Evolutionary conservation across 352 stramenopile genomes (phyloP), one percentile per base, ranked within the genome.

Genomic region (Phytophthora foliorum): DNA sequence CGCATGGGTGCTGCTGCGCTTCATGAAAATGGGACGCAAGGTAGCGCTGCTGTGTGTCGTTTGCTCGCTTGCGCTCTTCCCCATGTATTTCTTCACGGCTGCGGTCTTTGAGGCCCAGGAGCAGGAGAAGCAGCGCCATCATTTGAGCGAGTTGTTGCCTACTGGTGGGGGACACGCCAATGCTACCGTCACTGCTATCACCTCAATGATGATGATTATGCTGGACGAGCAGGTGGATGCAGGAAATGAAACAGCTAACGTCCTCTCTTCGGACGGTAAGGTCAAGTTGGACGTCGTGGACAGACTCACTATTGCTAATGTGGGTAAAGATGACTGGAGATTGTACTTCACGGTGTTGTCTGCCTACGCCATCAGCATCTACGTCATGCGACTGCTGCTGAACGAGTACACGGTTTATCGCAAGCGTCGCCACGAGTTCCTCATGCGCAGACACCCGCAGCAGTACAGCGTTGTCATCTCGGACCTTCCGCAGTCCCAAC

Each of bases 381-480:
- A 77, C 57, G 70, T 88, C 41, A 90, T 93, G 83, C 70, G 70
- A 29, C 61, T 89, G 29, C 73, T 95, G 19, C 52, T 69, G 7
- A 56, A 70, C 22, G 85, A 93, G 70, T 91, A 89, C 68, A 71
- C 71, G 14, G 48, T 82, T 22, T 93, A 92, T 63, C 73, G 81
- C 63, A 81, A 87, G 55, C 70, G 80, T 17, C 80, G 85, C 13
- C 80, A 90, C 57, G 83, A 91, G 46, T 88, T 93, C 57, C 74
- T 93, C 16, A 69, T 75, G 51, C 73, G 74, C 45, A 83, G 78
- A 38, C 69, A 77, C 21, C 78, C 85, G 11, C 84, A 90, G 63
- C 87, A 92, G 63, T 95, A 93, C 75, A 87, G 77, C 39, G 71
- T 95, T 42, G 79, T 93, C 34, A 80, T 93, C 44, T 85, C 80